Percentiles rank a stretch among this genome's conserved stretches.
Evolutionary conservation across 768 basidiomycete species (phyloP).

Genomic region (Sporobolomyces phaffii): DNA sequence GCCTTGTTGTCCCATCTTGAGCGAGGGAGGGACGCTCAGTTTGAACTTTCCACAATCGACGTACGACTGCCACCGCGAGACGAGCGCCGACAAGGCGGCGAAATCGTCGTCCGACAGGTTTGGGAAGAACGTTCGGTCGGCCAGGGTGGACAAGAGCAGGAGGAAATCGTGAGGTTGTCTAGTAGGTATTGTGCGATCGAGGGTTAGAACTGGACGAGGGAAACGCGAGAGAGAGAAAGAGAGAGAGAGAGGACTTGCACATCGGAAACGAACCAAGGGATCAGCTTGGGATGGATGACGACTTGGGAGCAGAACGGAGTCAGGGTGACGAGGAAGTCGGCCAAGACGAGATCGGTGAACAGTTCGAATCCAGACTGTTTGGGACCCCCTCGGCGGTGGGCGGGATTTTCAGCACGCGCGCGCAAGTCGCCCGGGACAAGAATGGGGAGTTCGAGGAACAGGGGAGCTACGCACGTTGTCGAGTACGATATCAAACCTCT

Average conservation of each 20-base stretch:
- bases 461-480: slow-evolving; percentile 56
- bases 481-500: slow-evolving; percentile 73
- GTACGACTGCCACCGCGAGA: slow-evolving; percentile 65
- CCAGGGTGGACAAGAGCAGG: slow-evolving; percentile 54
- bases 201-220: not conserved
- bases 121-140: slow-evolving; percentile 57
- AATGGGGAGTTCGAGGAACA: not conserved
- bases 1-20: slow-evolving; percentile 19
- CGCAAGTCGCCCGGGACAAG: too few relatives aligned
- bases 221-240: not conserved
- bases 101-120: slow-evolving; percentile 43
- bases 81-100: slow-evolving; percentile 54
- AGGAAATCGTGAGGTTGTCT: slow-evolving; percentile 72
- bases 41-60: slow-evolving; percentile 65
- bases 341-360: slow-evolving; percentile 87
- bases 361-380: slow-evolving; percentile 89
- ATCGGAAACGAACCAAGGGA: slow-evolving; percentile 90
- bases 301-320: slow-evolving; percentile 76
- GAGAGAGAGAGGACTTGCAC: slow-evolving; percentile 21
- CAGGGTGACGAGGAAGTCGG: slow-evolving; percentile 83
- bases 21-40: slow-evolving; percentile 59
- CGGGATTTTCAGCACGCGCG: too few relatives aligned
- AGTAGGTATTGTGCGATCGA: slow-evolving; percentile 54
- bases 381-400: too few relatives aligned
- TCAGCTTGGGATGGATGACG: slow-evolving; percentile 87